Evolutionary conservation across 495 filamentous ascomycete genomes (phyloP), one percentile per base, ranked within the genome.

Genomic region (Pyrenula massariospora): DNA sequence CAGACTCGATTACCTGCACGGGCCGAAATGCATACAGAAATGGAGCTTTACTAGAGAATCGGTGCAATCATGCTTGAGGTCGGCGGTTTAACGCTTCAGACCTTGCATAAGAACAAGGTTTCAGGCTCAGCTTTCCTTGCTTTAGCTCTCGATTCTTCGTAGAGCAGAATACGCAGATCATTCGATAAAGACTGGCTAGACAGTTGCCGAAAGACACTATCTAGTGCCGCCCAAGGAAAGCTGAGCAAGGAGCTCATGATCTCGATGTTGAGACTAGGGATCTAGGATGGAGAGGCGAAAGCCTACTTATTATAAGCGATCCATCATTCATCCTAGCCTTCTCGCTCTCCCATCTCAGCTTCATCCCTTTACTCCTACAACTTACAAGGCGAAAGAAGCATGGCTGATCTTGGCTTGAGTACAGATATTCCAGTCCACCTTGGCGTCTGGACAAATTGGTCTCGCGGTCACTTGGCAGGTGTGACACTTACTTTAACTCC

Each of bases 391-490:
- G 15, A 42, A 42, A 8, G 15, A 42, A 42, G 31, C 31, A 42
- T 42, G 31, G 31, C 31, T 42, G 31, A 42, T 8, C 31, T 42
- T 42, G 31, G 31, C 31, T 42, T 15, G 15, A 42, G 31, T 42
- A 8, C 31, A 42, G 31, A 42, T 42, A 42, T 42, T 42, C 8
- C 31, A 5, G 55, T 62, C 55, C 48, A 64, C 50, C 5, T 56
- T 23, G 62, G 62, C 8, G 0, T 49, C 15, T 64, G 62, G 62
- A 60, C 54, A 20, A 54, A 64, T 50, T 64, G 62, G 62, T 64
- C 62, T 2, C 11, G 53, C 5, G 62, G 62, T 5, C 22, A 3
- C 10, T 25, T 62, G 10, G 31, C 50, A 12, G 62, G 62, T 22
- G 42, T 57, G n/a, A 64, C 62, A 3, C 52, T 62, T 12, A 64